Conservation (phyloP, 1,284 basidiomycete species). For the Sphaerobolus stellatus region DNA sequence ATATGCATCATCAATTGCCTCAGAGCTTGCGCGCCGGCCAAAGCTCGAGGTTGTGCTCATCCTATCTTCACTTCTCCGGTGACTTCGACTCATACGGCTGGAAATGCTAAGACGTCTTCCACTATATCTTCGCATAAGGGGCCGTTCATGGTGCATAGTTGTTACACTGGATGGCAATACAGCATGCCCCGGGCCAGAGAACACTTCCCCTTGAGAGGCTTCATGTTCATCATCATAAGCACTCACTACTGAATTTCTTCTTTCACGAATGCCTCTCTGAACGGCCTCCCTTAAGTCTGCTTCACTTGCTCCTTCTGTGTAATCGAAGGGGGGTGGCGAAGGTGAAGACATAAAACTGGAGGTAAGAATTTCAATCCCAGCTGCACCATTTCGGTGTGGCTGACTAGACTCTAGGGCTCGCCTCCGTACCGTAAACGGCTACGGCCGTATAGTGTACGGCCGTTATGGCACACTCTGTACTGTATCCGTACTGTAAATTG, state of each 20-base stretch:
- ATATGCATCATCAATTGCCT: conserved; percentile 4
- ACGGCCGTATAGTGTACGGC: too few relatives aligned
- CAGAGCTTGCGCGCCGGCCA: conserved; percentile 1
- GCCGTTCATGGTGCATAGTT: conserved; percentile 66
- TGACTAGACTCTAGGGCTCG: too few relatives aligned
- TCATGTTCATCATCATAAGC: conserved; percentile 52
- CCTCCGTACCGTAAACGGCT: too few relatives aligned
- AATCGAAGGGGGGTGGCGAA: too few relatives aligned
- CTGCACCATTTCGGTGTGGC: too few relatives aligned
- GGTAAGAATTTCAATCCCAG: too few relatives aligned
- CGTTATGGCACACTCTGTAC: too few relatives aligned
- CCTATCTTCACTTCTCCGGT: conserved; percentile 28
- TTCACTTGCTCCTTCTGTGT: conserved; percentile 80
- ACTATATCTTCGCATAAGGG: conserved; percentile 49
- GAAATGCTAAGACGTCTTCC: conserved; percentile 27
- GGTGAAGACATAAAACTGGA: too few relatives aligned
- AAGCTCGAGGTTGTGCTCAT: not conserved
- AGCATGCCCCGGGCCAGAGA: conserved; percentile 71
- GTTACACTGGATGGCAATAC: conserved; percentile 75
- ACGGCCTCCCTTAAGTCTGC: conserved; percentile 65
- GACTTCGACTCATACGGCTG: conserved; percentile 22
- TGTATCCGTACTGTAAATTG: too few relatives aligned
- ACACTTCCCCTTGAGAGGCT: conserved; percentile 69
- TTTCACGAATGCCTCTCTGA: conserved; percentile 38
- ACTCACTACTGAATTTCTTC: conserved; percentile 67